Percentiles rank a stretch among this genome's conserved stretches.
Conservation (phyloP, 495 filamentous ascomycete genomes). For the Echria macrotheca region DNA sequence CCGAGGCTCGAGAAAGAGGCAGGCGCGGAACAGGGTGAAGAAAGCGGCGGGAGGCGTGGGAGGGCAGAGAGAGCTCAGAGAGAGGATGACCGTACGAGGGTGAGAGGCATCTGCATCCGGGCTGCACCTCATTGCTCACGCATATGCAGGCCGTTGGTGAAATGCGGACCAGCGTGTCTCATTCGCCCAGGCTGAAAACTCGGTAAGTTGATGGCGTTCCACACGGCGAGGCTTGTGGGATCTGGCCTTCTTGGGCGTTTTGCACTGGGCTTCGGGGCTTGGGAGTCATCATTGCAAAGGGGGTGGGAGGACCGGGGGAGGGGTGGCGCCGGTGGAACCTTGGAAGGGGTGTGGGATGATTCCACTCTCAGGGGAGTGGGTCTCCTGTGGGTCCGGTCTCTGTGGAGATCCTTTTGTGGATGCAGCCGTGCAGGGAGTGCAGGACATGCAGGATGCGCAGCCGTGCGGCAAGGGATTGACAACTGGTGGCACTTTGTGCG, state of each 20-base stretch:
- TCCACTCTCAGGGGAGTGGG: no score
- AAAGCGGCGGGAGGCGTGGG: neutral
- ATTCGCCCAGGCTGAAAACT: slow-evolving; percentile 14
- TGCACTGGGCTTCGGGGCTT: slow-evolving; percentile 5
- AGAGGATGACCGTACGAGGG: neutral
- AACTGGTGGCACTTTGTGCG: slow-evolving; percentile 6
- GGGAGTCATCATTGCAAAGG: slow-evolving; percentile 11
- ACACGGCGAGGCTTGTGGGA: slow-evolving; percentile 7
- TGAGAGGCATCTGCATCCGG: slow-evolving; percentile 11
- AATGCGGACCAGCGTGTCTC: slow-evolving; percentile 10
- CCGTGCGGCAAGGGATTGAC: slow-evolving; percentile 9
- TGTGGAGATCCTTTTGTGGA: slow-evolving; percentile 13
- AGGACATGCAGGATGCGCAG: slow-evolving; percentile 9
- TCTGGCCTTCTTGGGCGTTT: slow-evolving; percentile 12
- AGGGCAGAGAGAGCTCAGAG: neutral
- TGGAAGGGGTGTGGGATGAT: neutral
- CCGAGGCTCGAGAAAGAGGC: neutral
- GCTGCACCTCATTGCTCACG: slow-evolving; percentile 32
- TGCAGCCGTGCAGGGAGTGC: slow-evolving; percentile 9
- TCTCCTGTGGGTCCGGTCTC: neutral
- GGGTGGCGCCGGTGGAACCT: neutral
- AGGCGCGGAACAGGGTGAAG: neutral
- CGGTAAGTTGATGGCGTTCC: slow-evolving; percentile 7
- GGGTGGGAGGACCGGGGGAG: neutral
- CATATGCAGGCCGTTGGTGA: slow-evolving; percentile 29